Conservation (phyloP, 805 yeast genomes). For the Starmerella tilneyi region DNA sequence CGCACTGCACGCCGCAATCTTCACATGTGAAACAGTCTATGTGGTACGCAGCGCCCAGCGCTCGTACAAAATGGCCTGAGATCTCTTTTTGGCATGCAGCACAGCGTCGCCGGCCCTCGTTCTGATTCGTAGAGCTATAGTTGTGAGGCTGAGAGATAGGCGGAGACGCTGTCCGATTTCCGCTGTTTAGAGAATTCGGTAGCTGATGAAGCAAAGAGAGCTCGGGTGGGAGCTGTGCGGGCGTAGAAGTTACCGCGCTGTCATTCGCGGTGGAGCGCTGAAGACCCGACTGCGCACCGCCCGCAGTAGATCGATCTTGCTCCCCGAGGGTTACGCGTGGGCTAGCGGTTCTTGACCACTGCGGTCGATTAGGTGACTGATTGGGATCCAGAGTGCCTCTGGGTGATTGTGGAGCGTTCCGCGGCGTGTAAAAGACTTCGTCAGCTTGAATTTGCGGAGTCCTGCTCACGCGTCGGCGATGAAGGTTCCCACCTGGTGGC, state of each 20-base stretch:
- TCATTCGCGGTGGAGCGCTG: neutral
- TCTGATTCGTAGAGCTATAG: no score
- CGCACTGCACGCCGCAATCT: conserved; percentile 73
- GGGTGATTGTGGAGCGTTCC: conserved; percentile 11
- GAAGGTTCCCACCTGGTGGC: conserved; percentile 18
- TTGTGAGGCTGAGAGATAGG: no score
- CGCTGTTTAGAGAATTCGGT: no score
- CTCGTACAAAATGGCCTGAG: conserved; percentile 73
- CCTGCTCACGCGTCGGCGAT: conserved; percentile 21
- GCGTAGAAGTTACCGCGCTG: neutral
- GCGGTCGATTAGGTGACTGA: conserved; percentile 4
- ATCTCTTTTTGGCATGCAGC: conserved; percentile 45
- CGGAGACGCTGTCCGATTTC: no score
- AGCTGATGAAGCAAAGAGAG: no score
- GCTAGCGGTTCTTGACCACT: neutral
- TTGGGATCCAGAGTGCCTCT: neutral
- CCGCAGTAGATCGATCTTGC: neutral
- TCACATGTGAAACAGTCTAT: conserved; percentile 78
- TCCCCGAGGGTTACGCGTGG: neutral
- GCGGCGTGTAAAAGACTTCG: conserved; percentile 20
- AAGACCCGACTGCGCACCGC: neutral
- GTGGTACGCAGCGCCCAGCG: conserved; percentile 69
- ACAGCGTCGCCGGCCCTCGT: conserved; percentile 32
- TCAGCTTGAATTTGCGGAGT: conserved; percentile 12
- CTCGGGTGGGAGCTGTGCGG: neutral